Evolutionary conservation across 108 stramenopile species (phyloP).

Genomic region (Seminavis robusta): DNA sequence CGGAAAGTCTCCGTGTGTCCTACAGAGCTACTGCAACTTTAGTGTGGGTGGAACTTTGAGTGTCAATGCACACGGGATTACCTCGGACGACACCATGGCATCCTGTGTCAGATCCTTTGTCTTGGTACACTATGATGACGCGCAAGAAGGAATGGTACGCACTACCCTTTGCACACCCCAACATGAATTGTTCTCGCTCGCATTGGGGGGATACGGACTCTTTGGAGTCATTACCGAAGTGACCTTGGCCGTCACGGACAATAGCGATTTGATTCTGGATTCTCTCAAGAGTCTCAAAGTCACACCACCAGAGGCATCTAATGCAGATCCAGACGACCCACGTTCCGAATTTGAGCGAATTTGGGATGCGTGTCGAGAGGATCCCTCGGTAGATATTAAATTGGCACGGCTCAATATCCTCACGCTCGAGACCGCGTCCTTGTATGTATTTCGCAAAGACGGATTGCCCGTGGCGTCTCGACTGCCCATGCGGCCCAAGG

Average conservation of each 20-base stretch:
- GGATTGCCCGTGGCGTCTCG: neutral
- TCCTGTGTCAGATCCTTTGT: neutral
- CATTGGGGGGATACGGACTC: neutral
- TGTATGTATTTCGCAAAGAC: neutral
- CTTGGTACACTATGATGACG: neutral
- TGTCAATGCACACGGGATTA: conserved; percentile 5
- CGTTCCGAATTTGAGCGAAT: conserved; percentile 1
- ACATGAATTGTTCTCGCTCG: neutral
- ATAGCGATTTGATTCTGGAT: neutral
- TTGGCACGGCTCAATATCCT: conserved; percentile 3
- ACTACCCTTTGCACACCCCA: neutral
- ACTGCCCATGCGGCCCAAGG: neutral
- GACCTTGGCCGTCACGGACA: neutral
- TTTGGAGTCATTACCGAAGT: neutral
- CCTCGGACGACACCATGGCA: neutral
- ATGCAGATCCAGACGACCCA: neutral
- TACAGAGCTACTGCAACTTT: neutral
- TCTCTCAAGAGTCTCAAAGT: neutral
- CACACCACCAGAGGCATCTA: neutral
- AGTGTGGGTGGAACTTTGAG: conserved; percentile 3
- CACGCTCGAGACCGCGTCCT: neutral
- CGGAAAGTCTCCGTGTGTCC: neutral
- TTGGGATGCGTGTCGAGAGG: neutral
- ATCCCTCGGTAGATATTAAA: conserved; percentile 1
- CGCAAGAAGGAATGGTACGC: neutral